Base-by-base conservation (phyloP, 306 rosid genomes). In the Dalbergia cultrata region DNA sequence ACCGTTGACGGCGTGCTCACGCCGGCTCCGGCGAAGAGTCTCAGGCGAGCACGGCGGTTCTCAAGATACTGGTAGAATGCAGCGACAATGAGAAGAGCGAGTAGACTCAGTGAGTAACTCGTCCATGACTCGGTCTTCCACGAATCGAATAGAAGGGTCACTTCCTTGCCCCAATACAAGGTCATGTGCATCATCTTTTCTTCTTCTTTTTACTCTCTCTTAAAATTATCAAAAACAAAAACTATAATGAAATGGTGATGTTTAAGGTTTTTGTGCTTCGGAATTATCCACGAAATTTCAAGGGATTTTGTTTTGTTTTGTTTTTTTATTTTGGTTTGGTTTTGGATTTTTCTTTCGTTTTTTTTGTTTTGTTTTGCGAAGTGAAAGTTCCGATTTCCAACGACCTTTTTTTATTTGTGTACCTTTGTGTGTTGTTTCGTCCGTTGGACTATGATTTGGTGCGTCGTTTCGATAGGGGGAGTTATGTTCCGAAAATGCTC, bases 121-220 rank as follows among this genome's bases (percentile, higher is more conserved):
- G 67, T 34, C 84, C 86, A 82, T 12, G 88, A 85, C 79, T 63
- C 41, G 47, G 86, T 85, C 61, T 56, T 78, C 84, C 88, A 85
- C 0, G 84, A 85, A 41, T 85, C 84, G 33, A 82, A 35, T 4
- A 85, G 61, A 9, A 85, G 77, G 13, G 84, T 82, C 7, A 78
- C 86, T 18, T 63, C 26, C 50, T 74, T 68, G 3, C 86, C 63
- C 88, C 88, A 82, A 26, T 85, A 82, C 14, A 82, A 75, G 21
- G 86, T 85, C 86, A 95, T 92, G 85, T 95, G 97, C 98, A 95
- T 92, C 98, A 95, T 95, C 80, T 26, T 26, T 26, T 26, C 31
- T 88, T 94, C 71, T 33, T 53, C 13, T 10, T 7, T 44, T 44
- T 2, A 8, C 31, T 50, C 13, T 4, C 59, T 53, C 59, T 53